Conservation (phyloP, 2,329 filamentous ascomycete genomes). For the Cercospora sesami region DNA sequence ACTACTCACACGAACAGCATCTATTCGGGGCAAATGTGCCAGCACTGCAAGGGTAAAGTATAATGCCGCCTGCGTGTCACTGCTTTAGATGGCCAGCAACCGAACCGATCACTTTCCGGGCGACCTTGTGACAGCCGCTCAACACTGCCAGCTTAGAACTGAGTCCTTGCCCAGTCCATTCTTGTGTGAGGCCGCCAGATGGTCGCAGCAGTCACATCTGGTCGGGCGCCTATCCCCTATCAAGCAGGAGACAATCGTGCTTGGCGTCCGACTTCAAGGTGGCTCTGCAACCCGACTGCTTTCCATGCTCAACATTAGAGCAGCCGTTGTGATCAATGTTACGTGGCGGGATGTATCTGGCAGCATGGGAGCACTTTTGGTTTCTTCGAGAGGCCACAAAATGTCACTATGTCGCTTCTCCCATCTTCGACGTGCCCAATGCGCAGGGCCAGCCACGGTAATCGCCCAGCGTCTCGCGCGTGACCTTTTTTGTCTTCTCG, state of each 20-base stretch:
- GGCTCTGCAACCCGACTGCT: background rate
- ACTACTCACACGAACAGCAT: too few relatives aligned
- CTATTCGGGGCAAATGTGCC: too few relatives aligned
- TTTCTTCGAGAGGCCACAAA: background rate
- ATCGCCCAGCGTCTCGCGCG: background rate
- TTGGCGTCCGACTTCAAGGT: background rate
- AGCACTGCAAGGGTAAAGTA: too few relatives aligned
- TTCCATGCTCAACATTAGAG: background rate
- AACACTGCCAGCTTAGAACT: background rate
- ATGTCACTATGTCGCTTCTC: background rate
- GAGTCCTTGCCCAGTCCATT: background rate
- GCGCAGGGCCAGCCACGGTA: background rate
- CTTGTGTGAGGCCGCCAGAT: background rate
- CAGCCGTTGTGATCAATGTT: background rate
- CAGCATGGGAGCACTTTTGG: background rate
- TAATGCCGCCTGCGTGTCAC: too few relatives aligned
- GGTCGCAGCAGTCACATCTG: background rate
- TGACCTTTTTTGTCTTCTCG: background rate
- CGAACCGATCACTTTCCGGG: background rate
- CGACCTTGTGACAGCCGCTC: background rate
- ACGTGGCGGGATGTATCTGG: background rate
- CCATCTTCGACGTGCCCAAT: background rate
- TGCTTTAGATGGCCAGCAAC: background rate
- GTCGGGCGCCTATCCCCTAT: background rate
- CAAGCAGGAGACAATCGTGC: background rate